Evolutionary conservation across 202 grass and related monocot genomes (phyloP).

Genomic region (Cymbopogon flexuosus): DNA sequence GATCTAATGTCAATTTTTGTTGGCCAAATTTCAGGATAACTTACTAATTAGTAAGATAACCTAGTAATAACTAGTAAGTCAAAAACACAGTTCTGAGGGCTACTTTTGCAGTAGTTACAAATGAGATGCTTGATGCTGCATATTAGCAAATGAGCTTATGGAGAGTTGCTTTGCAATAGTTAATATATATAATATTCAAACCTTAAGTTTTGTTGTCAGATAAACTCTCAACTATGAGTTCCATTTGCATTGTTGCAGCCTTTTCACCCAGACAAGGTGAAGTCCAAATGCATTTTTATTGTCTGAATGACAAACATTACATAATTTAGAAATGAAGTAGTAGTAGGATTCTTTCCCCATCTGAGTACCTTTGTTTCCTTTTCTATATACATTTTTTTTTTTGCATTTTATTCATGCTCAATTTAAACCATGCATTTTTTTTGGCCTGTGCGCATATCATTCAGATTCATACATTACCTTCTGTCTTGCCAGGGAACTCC

Average conservation of each 20-base stretch:
- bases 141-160: neutral
- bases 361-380: neutral
- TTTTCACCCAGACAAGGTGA: constrained; percentile 8
- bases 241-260: constrained; percentile 12
- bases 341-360: neutral
- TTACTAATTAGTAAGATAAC: too few species aligned
- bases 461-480: neutral
- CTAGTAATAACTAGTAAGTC: too few species aligned
- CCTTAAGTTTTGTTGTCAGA: neutral
- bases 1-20: too few species aligned
- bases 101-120: constrained; percentile 16
- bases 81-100: neutral
- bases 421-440: neutral
- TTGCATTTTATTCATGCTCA: constrained; percentile 7
- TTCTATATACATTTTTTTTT: constrained; percentile 5
- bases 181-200: neutral
- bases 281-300: constrained; percentile 1
- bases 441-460: neutral
- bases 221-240: neutral
- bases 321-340: constrained; percentile 15
- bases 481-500: constrained; percentile 27
- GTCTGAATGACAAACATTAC: neutral
- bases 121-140: constrained; percentile 15
- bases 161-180: neutral
- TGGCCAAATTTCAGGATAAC: too few species aligned